These are phyloP conservation scores for Phytophthora hibernalis DNA, from an alignment of 352 stramenopile genomes.

Conservation along the genomic window DNA sequence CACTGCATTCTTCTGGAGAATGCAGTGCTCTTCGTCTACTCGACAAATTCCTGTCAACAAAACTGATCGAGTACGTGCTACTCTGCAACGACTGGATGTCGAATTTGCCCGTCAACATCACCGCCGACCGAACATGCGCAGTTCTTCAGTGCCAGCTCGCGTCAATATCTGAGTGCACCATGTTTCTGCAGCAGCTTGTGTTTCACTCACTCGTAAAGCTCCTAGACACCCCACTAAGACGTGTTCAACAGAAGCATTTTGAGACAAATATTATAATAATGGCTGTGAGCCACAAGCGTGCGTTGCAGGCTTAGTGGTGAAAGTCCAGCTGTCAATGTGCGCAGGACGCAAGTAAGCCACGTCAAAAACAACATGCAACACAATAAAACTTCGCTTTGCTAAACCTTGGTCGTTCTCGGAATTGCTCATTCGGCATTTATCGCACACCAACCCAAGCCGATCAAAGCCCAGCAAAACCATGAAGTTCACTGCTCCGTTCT, in stretches of 20 bases:
- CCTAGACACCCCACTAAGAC: neutral
- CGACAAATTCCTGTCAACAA: neutral
- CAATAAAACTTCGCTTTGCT: neutral
- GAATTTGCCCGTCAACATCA: neutral
- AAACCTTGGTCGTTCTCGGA: neutral
- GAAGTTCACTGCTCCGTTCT: conserved; percentile 8
- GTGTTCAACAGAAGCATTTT: neutral
- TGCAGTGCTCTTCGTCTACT: neutral
- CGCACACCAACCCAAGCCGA: neutral
- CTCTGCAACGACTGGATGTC: neutral
- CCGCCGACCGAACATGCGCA: neutral
- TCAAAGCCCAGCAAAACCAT: conserved; percentile 2
- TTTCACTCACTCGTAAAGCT: no score
- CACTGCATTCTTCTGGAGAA: no score
- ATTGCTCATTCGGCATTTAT: neutral
- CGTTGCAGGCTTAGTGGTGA: neutral
- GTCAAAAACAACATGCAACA: neutral
- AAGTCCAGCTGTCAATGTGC: neutral
- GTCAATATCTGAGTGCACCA: neutral
- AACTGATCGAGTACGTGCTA: no score
- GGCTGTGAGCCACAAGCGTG: neutral
- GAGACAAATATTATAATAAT: no score
- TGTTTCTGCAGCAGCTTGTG: no score
- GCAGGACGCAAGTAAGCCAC: neutral
- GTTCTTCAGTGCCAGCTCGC: neutral